Base-by-base conservation (phyloP, 371 early-diverging fungal genomes). In the Apophysomyces variabilis region DNA sequence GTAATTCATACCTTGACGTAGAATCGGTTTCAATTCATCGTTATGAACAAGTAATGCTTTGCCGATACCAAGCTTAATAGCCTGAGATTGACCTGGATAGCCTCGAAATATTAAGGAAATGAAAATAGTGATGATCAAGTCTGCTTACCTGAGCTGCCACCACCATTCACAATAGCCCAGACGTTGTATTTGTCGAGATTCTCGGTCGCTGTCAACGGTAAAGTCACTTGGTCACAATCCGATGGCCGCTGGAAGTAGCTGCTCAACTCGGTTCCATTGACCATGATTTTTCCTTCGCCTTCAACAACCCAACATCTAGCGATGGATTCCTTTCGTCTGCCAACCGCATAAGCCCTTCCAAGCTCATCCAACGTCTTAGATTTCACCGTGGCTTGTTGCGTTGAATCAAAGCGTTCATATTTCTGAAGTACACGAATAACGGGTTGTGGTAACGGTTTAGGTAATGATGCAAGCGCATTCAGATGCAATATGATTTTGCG, bases 91-190 rank as follows among this genome's bases (percentile, higher is more conserved):
- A 18, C 96, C 90, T 83, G 69, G 56, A 58, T 5, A n/a, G 11
- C 9, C 5, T 45, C 39, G 43, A 39, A 45, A 5, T 18, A 38
- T 7, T 37, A 61, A 61, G 32, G 36, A 9, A 39, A 14, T 0
- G 32, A 11, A 18, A 21, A 36, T 32, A 41, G 35, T 37, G n/a
- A 39, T 14, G 21, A 57, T 32, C 36, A 16, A 1, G 12, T 38
- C 18, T 1, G 26, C 44, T 50, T 83, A 88, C 90, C 95, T 11
- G 94, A 89, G 12, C 74, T 83, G 13, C 97, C 97, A 47, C 98
- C 95, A 60, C 97, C 97, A 5, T 81, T 71, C 7, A 93, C 96
- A n/a, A 88, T 61, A 4, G 90, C 78, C 92, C 95, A 98, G 36
- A 92, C 94, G 75, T 97, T 97, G 77, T 87, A 98, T 62, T 88